Evolutionary conservation across 2,329 filamentous ascomycete species (phyloP), one percentile per base, ranked within the genome.

Genomic region (Pseudopyricularia cyperi): DNA sequence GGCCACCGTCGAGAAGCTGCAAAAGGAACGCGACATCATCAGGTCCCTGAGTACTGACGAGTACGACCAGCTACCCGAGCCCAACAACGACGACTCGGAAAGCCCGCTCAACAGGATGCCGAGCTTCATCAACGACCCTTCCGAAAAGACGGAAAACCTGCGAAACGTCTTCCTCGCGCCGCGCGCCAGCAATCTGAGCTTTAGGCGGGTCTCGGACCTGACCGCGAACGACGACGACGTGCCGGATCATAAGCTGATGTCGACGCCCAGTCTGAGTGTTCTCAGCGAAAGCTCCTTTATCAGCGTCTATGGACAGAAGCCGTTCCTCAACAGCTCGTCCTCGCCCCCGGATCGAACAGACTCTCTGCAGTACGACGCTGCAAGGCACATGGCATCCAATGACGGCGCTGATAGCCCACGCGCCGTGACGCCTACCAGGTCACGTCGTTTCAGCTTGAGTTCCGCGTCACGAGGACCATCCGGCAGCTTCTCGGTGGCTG

Each of bases 231-330:
- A 68, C 24, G 61, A 52, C 24, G 59, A 62, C 15, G 51, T 58
- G 50, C 70, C 68, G 51, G 17, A 51, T 46, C 50, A 44, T 46
- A 51, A 51, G 28, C 68, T 68, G 44, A 59, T 77, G 54, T 69
- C 68, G 28, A 85, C 80, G 57, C 81, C 82, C 3, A 76, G 73
- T 33, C 65, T 85, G 49, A 85, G 82, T 56, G 70, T 84, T 12
- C 64, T 85, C 55, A 85, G 81, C 57, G 80, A 85, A 62, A 84
- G 80, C 61, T 85, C 81, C 0, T 84, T 85, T 58, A 58, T 76
- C 22, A 85, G 81, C 57, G 69, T 85, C 0, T 85, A 85, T 52
- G 81, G 80, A 3, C 64, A 69, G 24, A 73, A 71, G 55, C 58
- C 55, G 7, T 50, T 57, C 11, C 52, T 57, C 2, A 61, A 62